Conservation (phyloP, 371 early-diverging fungal genomes). For the Dichotomocladium elegans region DNA sequence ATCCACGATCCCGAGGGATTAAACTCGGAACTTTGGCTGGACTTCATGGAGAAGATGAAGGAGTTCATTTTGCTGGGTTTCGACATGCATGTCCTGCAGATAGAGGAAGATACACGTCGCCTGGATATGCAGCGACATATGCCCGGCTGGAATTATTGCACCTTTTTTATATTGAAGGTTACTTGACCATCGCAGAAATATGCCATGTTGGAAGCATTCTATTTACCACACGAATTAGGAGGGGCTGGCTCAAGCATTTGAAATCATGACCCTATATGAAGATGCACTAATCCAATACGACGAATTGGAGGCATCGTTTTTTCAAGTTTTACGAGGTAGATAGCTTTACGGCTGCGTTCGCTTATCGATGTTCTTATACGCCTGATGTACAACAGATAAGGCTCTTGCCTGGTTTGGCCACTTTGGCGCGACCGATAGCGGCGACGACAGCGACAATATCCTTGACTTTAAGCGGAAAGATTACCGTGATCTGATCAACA, state of each 20-base stretch:
- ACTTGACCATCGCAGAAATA: no score
- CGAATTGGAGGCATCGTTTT: conserved; percentile 91
- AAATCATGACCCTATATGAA: conserved; percentile 79
- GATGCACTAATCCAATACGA: conserved; percentile 92
- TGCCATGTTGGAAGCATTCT: no score
- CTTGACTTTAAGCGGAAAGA: conserved; percentile 73
- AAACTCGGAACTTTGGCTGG: conserved; percentile 75
- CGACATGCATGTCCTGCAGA: conserved; percentile 70
- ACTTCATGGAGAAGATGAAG: conserved; percentile 72
- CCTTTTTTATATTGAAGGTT: conserved; percentile 87
- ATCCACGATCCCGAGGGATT: conserved; percentile 58
- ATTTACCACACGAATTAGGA: no score
- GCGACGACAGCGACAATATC: conserved; percentile 86
- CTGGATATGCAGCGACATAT: conserved; percentile 86
- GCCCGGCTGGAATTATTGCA: conserved; percentile 98
- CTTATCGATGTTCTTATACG: background rate
- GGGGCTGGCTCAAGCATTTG: conserved; percentile 82
- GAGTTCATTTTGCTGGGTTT: conserved; percentile 80
- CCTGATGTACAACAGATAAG: conserved; percentile 53
- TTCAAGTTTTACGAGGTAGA: conserved; percentile 75
- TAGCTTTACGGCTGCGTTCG: conserved; percentile 1
- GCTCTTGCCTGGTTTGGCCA: conserved; percentile 87
- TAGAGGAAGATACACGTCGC: conserved; percentile 86
- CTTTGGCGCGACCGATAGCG: conserved; percentile 81
- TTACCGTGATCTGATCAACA: conserved; percentile 83